Conservation (phyloP, 495 filamentous ascomycete species). For the Tuber brumale region DNA sequence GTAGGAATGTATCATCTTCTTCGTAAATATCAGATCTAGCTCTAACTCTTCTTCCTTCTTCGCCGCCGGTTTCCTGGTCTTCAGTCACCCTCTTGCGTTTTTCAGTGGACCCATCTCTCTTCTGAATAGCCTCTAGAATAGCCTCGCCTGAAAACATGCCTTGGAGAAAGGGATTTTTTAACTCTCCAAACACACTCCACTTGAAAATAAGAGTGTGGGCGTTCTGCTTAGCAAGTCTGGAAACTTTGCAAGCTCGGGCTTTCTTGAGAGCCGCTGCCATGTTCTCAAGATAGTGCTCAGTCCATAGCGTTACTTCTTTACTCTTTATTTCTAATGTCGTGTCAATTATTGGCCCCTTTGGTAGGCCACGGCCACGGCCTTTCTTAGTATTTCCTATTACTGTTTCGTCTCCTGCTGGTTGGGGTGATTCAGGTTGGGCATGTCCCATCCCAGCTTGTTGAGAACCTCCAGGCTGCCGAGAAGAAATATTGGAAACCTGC, state of each 20-base stretch:
- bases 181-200: conserved; percentile 43
- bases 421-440: not conserved
- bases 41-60: conserved; percentile 22
- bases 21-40: conserved; percentile 8
- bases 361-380: conserved; percentile 21
- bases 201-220: conserved; percentile 48
- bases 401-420: not conserved
- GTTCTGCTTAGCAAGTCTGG: conserved; percentile 46
- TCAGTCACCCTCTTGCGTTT: conserved; percentile 14
- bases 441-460: not conserved
- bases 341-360: conserved; percentile 40
- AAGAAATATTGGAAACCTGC: not conserved
- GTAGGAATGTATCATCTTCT: not conserved
- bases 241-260: conserved; percentile 9
- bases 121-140: conserved; percentile 23
- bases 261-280: conserved; percentile 46
- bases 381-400: conserved; percentile 9
- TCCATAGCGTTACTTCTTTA: conserved; percentile 54
- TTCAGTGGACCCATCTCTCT: not conserved
- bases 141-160: conserved; percentile 29
- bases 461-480: not conserved
- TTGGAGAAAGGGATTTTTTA: conserved; percentile 32
- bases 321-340: conserved; percentile 50
- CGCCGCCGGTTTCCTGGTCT: conserved; percentile 8
- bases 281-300: conserved; percentile 53